A percentile compares a stretch with the other conserved stretches of the same genome.
phyloP scores from a whole-genome alignment of 352 stramenopile genomes.

The Lagenidium giganteum region DNA sequence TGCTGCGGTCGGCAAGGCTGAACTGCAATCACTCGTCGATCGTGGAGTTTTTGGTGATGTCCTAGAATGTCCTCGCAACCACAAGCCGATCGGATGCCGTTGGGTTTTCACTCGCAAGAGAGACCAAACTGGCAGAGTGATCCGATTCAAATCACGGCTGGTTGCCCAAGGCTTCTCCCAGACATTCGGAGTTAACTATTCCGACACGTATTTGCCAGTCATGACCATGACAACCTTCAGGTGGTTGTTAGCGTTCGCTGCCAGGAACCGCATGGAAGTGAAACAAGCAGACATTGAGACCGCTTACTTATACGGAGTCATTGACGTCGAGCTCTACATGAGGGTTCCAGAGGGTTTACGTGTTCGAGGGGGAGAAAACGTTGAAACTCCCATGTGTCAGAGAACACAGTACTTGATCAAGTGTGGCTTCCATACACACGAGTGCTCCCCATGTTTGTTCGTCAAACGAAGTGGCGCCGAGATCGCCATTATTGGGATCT shows the following conservation, averaged over 20 bases:
- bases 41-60: slow-evolving; percentile 12
- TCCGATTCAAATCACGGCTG: slow-evolving; percentile 8
- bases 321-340: slow-evolving; percentile 17
- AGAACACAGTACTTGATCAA: too few relatives aligned
- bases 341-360: slow-evolving; percentile 10
- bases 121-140: slow-evolving; percentile 4
- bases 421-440: too few relatives aligned
- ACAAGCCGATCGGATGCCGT: slow-evolving; percentile 8
- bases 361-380: slow-evolving; percentile 14
- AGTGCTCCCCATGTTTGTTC: too few relatives aligned
- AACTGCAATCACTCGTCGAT: too few relatives aligned
- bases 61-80: slow-evolving; percentile 6
- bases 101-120: slow-evolving; percentile 10
- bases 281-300: slow-evolving; percentile 18
- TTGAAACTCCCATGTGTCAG: slow-evolving; percentile 7
- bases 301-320: slow-evolving; percentile 11
- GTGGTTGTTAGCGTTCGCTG: slow-evolving; percentile 16
- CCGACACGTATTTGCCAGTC: slow-evolving; percentile 17
- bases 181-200: slow-evolving; percentile 11
- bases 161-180: slow-evolving; percentile 14
- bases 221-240: slow-evolving; percentile 16
- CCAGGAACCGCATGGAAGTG: slow-evolving; percentile 6
- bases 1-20: too few relatives aligned
- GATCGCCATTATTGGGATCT: too few relatives aligned
- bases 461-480: too few relatives aligned